Conservation (phyloP, 495 filamentous ascomycete species). For the Parmelia sp. region DNA sequence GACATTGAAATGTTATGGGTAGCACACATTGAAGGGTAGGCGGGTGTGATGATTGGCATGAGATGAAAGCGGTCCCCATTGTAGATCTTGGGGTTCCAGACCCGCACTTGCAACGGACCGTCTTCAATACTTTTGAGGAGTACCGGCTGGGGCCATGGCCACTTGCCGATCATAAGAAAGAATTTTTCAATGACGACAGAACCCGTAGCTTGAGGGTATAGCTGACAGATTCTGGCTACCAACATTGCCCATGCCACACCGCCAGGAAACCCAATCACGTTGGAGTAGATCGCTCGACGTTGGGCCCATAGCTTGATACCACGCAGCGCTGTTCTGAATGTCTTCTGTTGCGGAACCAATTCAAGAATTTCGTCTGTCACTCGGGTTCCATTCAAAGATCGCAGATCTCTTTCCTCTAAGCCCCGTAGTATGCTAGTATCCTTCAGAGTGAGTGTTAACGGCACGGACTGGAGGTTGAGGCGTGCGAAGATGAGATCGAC, state of each 20-base stretch:
- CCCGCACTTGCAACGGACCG: slow-evolving; percentile 66
- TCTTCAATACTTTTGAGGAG: slow-evolving; percentile 84
- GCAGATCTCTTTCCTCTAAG: slow-evolving; percentile 75
- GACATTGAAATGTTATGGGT: slow-evolving; percentile 88
- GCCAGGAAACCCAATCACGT: slow-evolving; percentile 92
- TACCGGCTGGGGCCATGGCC: slow-evolving; percentile 91
- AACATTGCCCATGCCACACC: slow-evolving; percentile 98
- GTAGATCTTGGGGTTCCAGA: slow-evolving; percentile 94
- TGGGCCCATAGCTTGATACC: slow-evolving; percentile 96
- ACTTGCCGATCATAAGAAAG: slow-evolving; percentile 82
- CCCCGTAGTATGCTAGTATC: slow-evolving; percentile 81
- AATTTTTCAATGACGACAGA: slow-evolving; percentile 85
- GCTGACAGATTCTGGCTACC: slow-evolving; percentile 88
- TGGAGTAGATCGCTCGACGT: slow-evolving; percentile 87
- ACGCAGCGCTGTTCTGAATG: slow-evolving; percentile 79
- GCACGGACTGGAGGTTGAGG: slow-evolving; percentile 63
- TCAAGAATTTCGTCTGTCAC: slow-evolving; percentile 87
- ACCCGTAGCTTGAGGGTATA: slow-evolving; percentile 89
- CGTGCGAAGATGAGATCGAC: slow-evolving; percentile 93
- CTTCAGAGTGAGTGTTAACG: slow-evolving; percentile 63
- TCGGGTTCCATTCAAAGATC: slow-evolving; percentile 86
- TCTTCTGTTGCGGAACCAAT: slow-evolving; percentile 79
- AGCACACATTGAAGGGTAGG: slow-evolving; percentile 93
- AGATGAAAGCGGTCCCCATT: slow-evolving; percentile 72
- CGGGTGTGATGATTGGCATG: slow-evolving; percentile 96